phyloP scores from a whole-genome alignment of 176 grass and related monocot genomes.

The Metroxylon sagu region DNA sequence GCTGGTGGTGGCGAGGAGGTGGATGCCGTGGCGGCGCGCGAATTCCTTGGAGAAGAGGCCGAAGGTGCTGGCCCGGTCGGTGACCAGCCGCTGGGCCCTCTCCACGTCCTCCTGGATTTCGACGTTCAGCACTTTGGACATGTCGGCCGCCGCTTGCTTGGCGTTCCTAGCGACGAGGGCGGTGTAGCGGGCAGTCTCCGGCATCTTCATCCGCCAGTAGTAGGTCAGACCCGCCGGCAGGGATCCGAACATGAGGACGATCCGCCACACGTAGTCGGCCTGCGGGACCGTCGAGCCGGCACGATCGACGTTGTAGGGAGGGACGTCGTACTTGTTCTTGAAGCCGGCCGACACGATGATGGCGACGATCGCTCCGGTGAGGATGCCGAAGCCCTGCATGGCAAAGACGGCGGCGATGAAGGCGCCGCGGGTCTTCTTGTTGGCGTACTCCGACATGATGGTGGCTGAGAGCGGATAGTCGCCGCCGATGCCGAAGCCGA shows the following conservation, averaged over 20 bases:
- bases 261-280: no score
- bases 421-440: conserved; percentile 48
- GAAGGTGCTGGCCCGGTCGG: not conserved
- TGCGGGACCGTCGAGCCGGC: no score
- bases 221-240: no score
- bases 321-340: no score
- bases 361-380: not conserved
- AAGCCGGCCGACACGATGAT: no score
- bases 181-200: no score
- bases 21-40: no score
- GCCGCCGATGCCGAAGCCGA: conserved; percentile 89
- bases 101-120: conserved; percentile 10
- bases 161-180: conserved; percentile 1
- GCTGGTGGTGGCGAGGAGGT: no score
- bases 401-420: not conserved
- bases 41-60: no score
- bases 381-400: conserved; percentile 9
- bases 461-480: conserved; percentile 76
- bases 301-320: no score
- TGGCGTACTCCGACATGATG: conserved; percentile 98
- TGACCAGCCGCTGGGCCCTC: conserved; percentile 1
- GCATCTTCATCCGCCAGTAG: no score
- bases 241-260: no score
- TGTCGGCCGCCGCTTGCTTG: conserved; percentile 27
- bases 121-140: conserved; percentile 26